Percentiles rank a stretch among this genome's conserved stretches.
phyloP scores from a whole-genome alignment of 257 asterid species.

The Henckelia pumila region DNA sequence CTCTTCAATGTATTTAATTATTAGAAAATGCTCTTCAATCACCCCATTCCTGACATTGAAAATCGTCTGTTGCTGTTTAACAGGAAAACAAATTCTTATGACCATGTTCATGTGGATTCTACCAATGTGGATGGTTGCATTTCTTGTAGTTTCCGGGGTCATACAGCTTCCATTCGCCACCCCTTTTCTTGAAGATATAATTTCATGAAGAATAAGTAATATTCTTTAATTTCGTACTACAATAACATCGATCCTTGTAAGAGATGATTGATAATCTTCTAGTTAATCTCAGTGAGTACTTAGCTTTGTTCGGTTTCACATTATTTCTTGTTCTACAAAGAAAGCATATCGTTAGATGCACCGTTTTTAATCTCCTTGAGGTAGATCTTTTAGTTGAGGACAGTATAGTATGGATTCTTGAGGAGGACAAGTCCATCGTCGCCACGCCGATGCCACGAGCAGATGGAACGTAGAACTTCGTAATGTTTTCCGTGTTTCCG shows the following conservation, averaged over 20 bases:
- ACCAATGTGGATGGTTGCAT: slow-evolving; percentile 62
- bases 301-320: no score
- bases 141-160: slow-evolving; percentile 57
- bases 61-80: slow-evolving; percentile 18
- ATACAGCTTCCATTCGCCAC: slow-evolving; percentile 46
- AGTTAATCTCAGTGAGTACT: not conserved
- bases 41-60: not conserved
- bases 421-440: no score
- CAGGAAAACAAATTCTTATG: slow-evolving; percentile 66
- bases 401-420: no score
- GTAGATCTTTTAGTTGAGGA: no score
- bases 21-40: not conserved
- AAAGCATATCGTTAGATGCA: no score
- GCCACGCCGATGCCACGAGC: no score
- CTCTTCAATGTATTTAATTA: not conserved
- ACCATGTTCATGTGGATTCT: slow-evolving; percentile 49
- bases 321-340: no score
- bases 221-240: no score
- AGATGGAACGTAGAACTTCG: no score
- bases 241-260: no score
- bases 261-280: not conserved
- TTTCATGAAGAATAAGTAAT: slow-evolving; percentile 28
- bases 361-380: no score
- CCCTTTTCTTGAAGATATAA: slow-evolving; percentile 52
- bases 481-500: no score